phyloP scores from a whole-genome alignment of 352 stramenopile species.

The Plasmopara muralis region DNA sequence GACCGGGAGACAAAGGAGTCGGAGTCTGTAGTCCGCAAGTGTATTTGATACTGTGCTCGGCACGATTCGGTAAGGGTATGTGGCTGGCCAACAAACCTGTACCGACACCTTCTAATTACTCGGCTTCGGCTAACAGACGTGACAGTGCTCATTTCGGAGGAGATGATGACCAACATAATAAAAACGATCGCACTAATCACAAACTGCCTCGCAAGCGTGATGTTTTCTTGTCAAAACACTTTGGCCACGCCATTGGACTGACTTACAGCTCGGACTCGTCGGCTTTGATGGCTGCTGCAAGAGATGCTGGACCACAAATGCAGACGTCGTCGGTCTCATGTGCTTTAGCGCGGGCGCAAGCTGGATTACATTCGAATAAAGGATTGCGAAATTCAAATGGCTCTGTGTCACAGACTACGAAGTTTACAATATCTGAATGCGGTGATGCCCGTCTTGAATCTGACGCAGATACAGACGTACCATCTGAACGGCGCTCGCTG shows the following conservation, averaged over 20 bases:
- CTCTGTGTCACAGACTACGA: conserved; percentile 35
- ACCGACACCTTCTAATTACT: conserved; percentile 1
- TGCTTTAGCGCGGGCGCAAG: conserved; percentile 16
- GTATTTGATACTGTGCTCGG: conserved; percentile 69
- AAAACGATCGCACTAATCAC: conserved; percentile 11
- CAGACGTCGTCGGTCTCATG: conserved; percentile 6
- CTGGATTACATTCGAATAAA: conserved; percentile 14
- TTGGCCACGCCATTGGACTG: conserved; percentile 52
- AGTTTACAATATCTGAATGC: conserved; percentile 29
- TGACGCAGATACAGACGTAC: conserved; percentile 1
- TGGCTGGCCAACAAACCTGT: conserved; percentile 50
- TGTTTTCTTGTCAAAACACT: conserved; percentile 67
- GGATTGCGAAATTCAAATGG: conserved; percentile 9
- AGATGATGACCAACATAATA: conserved; percentile 15
- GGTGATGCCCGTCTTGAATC: conserved; percentile 34
- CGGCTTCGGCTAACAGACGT: conserved; percentile 18
- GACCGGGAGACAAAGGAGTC: conserved; percentile 17
- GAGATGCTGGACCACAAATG: conserved; percentile 2
- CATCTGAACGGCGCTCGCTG: conserved; percentile 23
- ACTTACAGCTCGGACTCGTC: conserved; percentile 65
- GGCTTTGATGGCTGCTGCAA: conserved; percentile 29
- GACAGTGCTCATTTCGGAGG: conserved; percentile 11
- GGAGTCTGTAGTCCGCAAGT: conserved; percentile 25
- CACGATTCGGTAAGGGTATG: conserved; percentile 78
- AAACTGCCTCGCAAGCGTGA: conserved; percentile 14